Evolutionary conservation across 2,329 filamentous ascomycete genomes (phyloP), one percentile per base, ranked within the genome.

Genomic region (Neofusicoccum sp.): DNA sequence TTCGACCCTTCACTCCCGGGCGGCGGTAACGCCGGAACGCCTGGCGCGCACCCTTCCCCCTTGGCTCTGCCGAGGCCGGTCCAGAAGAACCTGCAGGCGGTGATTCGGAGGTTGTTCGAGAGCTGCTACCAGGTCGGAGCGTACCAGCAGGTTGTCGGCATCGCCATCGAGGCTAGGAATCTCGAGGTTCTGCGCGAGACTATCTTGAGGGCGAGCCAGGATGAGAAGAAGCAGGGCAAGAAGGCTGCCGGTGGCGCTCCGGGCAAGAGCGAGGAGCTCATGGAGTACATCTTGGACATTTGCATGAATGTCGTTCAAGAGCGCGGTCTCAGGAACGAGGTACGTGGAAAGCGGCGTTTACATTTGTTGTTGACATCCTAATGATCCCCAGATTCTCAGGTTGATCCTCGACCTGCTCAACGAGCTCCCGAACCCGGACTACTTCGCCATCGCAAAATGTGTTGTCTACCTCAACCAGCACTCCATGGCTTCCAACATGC

Each of bases 281-380:
- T 99, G 88, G 95, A 99, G 68, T 99, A 99, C 71, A 89, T 95
- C 20, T 79, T 99, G 63, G 87, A 93, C 67, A 96, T 99, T 66
- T 97, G 93, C 81, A 96, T 99, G 91, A 93, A 96, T 64, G 89
- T 98, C 63, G 92, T 99, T 16, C 95, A 98, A 76, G 95, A 99
- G 78, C 86, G 93, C 58, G 87, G 88, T 49, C 85, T 98, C 70
- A 87, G 95, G 64, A 87, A 87, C 68, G 84, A 88, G 78, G 82
- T 84, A 77, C 60, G 72, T 24, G n/a, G 8, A 7, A 1, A 11
- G 38, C 24, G 28, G 38, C 8, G 2, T 14, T 33, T 43, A 44
- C 20, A 20, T 30, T 24, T 43, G 16, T 6, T 26, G 41, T 31
- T n/a, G 3, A 57, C 6, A 31, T 31, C 12, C 67, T 70, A 64